These are phyloP conservation scores for Fraxinus albicans DNA, from an alignment of 305 asterid species.

Conservation along the genomic window DNA sequence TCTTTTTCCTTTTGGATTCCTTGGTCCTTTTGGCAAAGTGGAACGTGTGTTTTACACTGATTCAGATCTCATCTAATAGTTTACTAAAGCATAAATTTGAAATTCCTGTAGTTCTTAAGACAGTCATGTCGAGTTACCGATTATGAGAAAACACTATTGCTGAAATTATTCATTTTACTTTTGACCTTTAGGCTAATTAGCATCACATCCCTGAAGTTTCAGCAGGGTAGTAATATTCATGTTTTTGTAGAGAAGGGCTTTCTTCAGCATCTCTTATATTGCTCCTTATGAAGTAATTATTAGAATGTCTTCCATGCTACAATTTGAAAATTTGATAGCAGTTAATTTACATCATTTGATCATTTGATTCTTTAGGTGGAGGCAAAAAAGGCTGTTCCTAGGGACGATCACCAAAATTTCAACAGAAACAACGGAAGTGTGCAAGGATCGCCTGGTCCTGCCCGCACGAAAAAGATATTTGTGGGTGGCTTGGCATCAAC, in stretches of 20 bases:
- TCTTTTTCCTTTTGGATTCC: background rate
- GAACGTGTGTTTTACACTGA: background rate
- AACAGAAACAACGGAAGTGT: slow-evolving; percentile 52
- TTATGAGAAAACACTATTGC: background rate
- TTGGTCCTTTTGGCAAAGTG: background rate
- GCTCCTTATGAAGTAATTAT: background rate
- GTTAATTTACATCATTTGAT: background rate
- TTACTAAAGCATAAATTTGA: slow-evolving; percentile 6
- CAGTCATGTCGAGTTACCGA: background rate
- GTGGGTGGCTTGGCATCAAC: slow-evolving; percentile 85
- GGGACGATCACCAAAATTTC: slow-evolving; percentile 60
- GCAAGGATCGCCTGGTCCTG: slow-evolving; percentile 62
- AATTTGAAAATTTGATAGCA: background rate
- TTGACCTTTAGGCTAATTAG: background rate
- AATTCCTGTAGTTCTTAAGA: background rate
- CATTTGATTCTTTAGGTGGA: slow-evolving; percentile 55
- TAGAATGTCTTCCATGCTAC: background rate
- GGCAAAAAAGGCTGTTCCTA: slow-evolving; percentile 86
- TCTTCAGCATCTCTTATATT: background rate
- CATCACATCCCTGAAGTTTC: background rate
- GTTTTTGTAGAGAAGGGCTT: background rate
- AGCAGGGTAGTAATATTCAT: background rate
- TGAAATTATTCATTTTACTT: background rate
- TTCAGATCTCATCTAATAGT: background rate
- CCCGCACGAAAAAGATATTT: slow-evolving; percentile 71